Conservation (phyloP, 345 rosid species). For the Diplotaxis tenuifolia region DNA sequence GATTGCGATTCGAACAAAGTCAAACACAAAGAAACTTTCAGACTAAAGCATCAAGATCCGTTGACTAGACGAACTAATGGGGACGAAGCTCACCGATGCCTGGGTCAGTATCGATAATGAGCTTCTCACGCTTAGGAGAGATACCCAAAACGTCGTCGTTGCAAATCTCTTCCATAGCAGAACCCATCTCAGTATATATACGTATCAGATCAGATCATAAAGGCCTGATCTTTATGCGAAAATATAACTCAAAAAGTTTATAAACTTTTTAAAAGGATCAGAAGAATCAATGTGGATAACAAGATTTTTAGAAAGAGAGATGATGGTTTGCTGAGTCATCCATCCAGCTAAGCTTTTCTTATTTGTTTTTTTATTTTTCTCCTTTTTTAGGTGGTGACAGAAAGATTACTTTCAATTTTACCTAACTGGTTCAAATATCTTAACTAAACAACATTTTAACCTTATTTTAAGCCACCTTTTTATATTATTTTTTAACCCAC, state of each 20-base stretch:
- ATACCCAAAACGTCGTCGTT: constrained; percentile 35
- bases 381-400: not conserved
- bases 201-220: constrained; percentile 23
- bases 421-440: not conserved
- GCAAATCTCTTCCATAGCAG: constrained; percentile 25
- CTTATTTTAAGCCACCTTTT: not conserved
- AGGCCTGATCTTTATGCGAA: constrained; percentile 9
- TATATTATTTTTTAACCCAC: not conserved
- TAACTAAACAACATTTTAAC: not conserved
- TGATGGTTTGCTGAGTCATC: not conserved
- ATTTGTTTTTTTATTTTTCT: not conserved
- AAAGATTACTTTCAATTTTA: not conserved
- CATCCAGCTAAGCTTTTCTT: constrained; percentile 24
- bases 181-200: constrained; percentile 31
- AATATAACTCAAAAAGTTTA: not conserved
- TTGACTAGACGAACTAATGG: not conserved
- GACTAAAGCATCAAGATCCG: not conserved
- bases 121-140: constrained; percentile 45
- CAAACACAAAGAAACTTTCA: not conserved
- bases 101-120: constrained; percentile 97
- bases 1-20: constrained; percentile 3
- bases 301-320: not conserved
- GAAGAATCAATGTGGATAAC: not conserved
- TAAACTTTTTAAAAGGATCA: not conserved
- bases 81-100: constrained; percentile 71